A percentile compares a stretch with the other conserved stretches of the same genome.
These are phyloP conservation scores for Mycena chlorophos DNA, from an alignment of 768 basidiomycete genomes.

Conservation along the genomic window DNA sequence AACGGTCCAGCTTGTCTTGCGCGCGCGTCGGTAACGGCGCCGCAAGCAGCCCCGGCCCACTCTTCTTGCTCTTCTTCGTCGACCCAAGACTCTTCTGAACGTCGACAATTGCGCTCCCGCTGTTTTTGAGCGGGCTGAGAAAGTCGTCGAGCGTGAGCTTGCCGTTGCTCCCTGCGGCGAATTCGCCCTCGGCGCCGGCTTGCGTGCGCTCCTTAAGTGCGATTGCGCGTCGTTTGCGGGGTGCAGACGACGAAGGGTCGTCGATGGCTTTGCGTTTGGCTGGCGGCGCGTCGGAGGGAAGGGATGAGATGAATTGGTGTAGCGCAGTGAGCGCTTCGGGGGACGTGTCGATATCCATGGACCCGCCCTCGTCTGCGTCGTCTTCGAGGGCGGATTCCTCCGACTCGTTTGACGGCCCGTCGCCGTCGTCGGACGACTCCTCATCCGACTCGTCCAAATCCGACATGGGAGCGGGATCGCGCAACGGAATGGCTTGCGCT, in stretches of 20 bases:
- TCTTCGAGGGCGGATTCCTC: no score
- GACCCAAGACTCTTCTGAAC: constrained; percentile 52
- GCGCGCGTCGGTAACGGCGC: constrained; percentile 85
- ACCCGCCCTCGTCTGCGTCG: constrained; percentile 35
- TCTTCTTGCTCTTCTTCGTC: constrained; percentile 49
- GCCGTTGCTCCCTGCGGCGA: constrained; percentile 58
- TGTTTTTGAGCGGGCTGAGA: constrained; percentile 71
- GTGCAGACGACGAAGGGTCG: constrained; percentile 27
- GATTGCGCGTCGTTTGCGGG: constrained; percentile 57
- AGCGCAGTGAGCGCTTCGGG: constrained; percentile 67
- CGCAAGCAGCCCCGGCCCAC: constrained; percentile 44
- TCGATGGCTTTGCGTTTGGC: constrained; percentile 67
- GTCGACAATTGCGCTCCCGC: constrained; percentile 61
- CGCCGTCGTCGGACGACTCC: constrained; percentile 38
- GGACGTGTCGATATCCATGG: constrained; percentile 51
- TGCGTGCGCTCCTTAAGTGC: constrained; percentile 68
- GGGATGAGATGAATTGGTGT: constrained; percentile 66
- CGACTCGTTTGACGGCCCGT: no score
- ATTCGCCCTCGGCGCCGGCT: constrained; percentile 80
- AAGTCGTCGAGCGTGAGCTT: constrained; percentile 74
- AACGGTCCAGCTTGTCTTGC: constrained; percentile 87
- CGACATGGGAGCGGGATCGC: no score
- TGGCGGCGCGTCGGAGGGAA: constrained; percentile 49
- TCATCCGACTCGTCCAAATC: constrained; percentile 20
- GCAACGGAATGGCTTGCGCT: constrained; percentile 16